These are phyloP conservation scores for Tulasnella sp. DNA, from an alignment of 768 basidiomycete species.

Conservation along the genomic window DNA sequence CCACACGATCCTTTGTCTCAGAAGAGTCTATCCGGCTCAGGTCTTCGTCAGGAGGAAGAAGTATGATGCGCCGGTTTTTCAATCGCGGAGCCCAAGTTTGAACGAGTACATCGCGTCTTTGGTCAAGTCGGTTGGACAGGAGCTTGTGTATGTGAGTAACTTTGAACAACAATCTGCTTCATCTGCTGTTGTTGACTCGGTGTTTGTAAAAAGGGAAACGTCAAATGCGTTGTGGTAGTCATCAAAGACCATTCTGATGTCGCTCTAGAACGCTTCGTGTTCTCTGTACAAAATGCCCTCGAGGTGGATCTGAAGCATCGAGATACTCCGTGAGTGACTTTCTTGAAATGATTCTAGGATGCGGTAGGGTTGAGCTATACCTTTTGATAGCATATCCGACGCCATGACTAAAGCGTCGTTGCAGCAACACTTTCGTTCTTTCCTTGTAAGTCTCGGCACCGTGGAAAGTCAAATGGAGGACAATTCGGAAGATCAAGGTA, in stretches of 20 bases:
- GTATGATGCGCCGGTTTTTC: constrained; percentile 83
- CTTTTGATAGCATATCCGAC: constrained; percentile 44
- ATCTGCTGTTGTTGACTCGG: constrained; percentile 5
- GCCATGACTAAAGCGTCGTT: constrained; percentile 57
- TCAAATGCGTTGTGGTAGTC: constrained; percentile 71
- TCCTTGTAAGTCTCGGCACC: constrained; percentile 70
- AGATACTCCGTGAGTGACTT: constrained; percentile 44
- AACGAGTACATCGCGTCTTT: constrained; percentile 86
- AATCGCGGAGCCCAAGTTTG: constrained; percentile 81
- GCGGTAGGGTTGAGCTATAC: background rate
- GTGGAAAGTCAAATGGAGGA: constrained; percentile 57
- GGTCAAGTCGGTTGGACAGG: constrained; percentile 68
- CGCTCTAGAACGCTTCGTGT: constrained; percentile 82
- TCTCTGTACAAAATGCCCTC: constrained; percentile 76
- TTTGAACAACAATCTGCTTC: background rate
- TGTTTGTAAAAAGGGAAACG: constrained; percentile 45
- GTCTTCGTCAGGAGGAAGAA: constrained; percentile 82
- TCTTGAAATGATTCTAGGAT: constrained; percentile 14
- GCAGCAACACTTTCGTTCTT: constrained; percentile 69
- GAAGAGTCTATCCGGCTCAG: constrained; percentile 81
- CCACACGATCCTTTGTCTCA: constrained; percentile 83
- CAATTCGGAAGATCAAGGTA: background rate
- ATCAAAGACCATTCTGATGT: constrained; percentile 74
- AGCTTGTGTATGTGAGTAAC: constrained; percentile 49
- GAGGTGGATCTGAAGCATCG: constrained; percentile 58